A percentile compares a stretch with the other conserved stretches of the same genome.
Conservation (phyloP, 140 eudicot genomes). For the Erigeron philadelphicus region DNA sequence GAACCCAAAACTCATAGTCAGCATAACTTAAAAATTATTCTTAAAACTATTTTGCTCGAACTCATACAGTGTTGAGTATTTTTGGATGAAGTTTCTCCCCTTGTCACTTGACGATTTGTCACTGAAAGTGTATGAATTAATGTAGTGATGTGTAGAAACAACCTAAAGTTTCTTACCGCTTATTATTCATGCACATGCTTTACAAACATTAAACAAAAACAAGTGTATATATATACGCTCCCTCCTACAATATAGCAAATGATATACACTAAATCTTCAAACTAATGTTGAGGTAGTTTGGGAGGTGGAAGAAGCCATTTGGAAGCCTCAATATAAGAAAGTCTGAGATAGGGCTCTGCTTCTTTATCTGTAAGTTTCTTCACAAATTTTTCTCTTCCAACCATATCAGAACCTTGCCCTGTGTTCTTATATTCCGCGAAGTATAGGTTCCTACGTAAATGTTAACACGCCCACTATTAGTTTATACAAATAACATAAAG, state of each 20-base stretch:
- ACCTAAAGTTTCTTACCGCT: constrained; percentile 15
- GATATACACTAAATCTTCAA: constrained; percentile 8
- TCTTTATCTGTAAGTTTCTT: constrained; percentile 40
- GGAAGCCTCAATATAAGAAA: constrained; percentile 47
- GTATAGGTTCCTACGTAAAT: constrained; percentile 40
- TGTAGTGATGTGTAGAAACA: constrained; percentile 10
- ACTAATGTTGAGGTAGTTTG: constrained; percentile 29
- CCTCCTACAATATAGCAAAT: constrained; percentile 17
- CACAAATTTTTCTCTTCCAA: constrained; percentile 30
- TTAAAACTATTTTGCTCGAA: not conserved
- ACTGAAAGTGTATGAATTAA: not conserved
- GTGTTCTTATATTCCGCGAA: constrained; percentile 44
- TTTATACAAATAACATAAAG: not conserved
- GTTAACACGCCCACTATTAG: not conserved
- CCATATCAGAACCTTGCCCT: constrained; percentile 40
- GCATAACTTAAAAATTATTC: constrained; percentile 19
- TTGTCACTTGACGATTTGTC: not conserved
- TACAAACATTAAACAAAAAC: constrained; percentile 20
- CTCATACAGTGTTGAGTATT: no score
- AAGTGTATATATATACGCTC: constrained; percentile 16
- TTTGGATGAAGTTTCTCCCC: not conserved
- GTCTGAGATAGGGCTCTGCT: constrained; percentile 35
- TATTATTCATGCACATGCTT: constrained; percentile 5
- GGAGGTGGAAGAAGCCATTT: constrained; percentile 69
- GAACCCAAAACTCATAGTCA: constrained; percentile 18